A percentile compares a stretch with the other conserved stretches of the same genome.
Evolutionary conservation across 108 stramenopile genomes (phyloP).

Genomic region (Asterionellopsis glacialis): DNA sequence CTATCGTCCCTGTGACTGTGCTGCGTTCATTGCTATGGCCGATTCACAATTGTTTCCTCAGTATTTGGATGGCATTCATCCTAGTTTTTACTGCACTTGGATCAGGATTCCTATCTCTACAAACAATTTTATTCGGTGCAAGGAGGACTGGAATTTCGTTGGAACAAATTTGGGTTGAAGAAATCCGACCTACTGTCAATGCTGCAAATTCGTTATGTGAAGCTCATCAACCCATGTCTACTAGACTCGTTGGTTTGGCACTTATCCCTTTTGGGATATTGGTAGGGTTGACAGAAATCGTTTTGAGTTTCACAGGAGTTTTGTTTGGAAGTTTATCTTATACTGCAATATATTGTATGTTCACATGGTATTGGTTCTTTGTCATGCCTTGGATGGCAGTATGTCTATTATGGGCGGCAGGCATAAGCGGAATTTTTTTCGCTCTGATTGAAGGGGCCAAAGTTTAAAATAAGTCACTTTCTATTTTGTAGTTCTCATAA

Average conservation of each 20-base stretch:
- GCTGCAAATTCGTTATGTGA: constrained; percentile 51
- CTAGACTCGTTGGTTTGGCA: constrained; percentile 63
- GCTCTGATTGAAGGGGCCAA: constrained; percentile 81
- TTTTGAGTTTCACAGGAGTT: constrained; percentile 1
- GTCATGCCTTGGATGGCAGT: constrained; percentile 55
- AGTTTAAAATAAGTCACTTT: constrained; percentile 24
- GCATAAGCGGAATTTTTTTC: constrained; percentile 65
- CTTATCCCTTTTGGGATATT: constrained; percentile 44
- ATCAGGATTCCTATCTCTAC: constrained; percentile 26
- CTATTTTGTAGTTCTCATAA: too few species aligned
- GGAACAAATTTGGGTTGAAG: constrained; percentile 43
- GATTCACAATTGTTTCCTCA: constrained; percentile 69
- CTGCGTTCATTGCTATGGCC: constrained; percentile 78
- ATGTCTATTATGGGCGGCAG: constrained; percentile 34
- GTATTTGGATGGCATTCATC: constrained; percentile 72
- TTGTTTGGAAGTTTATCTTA: constrained; percentile 6
- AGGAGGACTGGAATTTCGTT: constrained; percentile 62
- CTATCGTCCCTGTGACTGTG: constrained; percentile 30
- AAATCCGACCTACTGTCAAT: constrained; percentile 38
- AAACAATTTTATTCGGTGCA: constrained; percentile 68
- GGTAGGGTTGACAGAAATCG: constrained; percentile 21
- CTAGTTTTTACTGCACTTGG: constrained; percentile 45
- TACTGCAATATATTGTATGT: constrained; percentile 10
- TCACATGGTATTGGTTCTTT: constrained; percentile 61
- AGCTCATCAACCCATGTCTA: constrained; percentile 63